These are phyloP conservation scores for Boletus rex-veris DNA, from an alignment of 768 basidiomycete genomes.

Conservation along the genomic window DNA sequence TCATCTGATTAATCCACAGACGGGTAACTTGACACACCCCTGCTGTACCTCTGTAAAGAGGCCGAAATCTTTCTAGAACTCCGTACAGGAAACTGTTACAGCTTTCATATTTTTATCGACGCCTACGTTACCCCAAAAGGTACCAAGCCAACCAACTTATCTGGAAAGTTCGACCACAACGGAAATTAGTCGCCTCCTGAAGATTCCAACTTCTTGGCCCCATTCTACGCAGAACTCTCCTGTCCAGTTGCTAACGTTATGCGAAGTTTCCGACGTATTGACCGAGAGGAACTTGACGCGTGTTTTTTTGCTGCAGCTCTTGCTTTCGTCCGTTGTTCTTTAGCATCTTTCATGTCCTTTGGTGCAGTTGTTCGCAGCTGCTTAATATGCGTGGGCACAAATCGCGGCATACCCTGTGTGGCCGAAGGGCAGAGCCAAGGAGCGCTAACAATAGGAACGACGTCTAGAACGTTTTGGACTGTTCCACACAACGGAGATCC, in stretches of 20 bases:
- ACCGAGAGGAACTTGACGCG: slow-evolving; percentile 5
- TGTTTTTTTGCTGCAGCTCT: slow-evolving; percentile 45
- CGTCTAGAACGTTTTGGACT: slow-evolving; percentile 40
- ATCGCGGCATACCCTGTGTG: slow-evolving; percentile 17
- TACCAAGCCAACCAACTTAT: too few relatives aligned
- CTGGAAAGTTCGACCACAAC: too few relatives aligned
- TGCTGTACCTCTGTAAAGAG: too few relatives aligned
- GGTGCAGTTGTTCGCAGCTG: slow-evolving; percentile 76
- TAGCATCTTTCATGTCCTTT: slow-evolving; percentile 72
- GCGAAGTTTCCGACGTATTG: slow-evolving; percentile 18
- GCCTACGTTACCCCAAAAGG: too few relatives aligned
- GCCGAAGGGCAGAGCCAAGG: slow-evolving; percentile 52
- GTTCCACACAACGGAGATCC: slow-evolving; percentile 37
- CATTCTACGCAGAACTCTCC: slow-evolving; percentile 1
- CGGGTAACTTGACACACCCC: too few relatives aligned
- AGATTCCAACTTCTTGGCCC: background rate
- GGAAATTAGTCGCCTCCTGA: too few relatives aligned
- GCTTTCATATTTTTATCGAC: too few relatives aligned
- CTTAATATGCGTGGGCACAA: slow-evolving; percentile 77
- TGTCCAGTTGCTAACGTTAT: slow-evolving; percentile 16
- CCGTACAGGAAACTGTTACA: too few relatives aligned
- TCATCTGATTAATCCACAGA: too few relatives aligned
- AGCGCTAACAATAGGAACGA: slow-evolving; percentile 56
- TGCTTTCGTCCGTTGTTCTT: slow-evolving; percentile 50
- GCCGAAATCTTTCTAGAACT: too few relatives aligned